Evolutionary conservation across 2,329 filamentous ascomycete species (phyloP), one percentile per base, ranked within the genome.

Genomic region (Cercospora sesami): DNA sequence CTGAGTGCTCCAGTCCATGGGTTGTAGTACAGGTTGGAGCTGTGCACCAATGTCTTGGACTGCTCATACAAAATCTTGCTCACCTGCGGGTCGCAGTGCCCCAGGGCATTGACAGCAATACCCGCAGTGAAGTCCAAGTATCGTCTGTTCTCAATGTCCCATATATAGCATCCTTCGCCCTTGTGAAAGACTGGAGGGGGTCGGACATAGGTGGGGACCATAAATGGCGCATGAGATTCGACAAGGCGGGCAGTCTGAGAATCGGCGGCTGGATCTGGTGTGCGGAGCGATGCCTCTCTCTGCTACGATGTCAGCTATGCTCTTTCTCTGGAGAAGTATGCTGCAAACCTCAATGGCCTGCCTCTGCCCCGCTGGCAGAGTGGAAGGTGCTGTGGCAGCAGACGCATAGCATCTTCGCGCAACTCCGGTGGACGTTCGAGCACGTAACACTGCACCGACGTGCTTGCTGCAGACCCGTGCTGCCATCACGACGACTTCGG

Each of bases 21-120:
- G 81, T 98, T 99, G 82, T 97, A 91, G 86, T 98, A 99, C 21
- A 99, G 87, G 80, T 99, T 99, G 10, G 93, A 97, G 58, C 92
- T 91, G 80, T 99, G 95, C 66, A 97, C 86, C 60, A 99, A 87
- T 7, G 89, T 93, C 76, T 90, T 80, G 10, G 82, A 79, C 77
- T 84, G 73, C 73, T 96, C 87, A 10, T 89, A 86, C 70, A 98
- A 83, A 61, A 97, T 84, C 76, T 87, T 85, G 59, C 88, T 84
- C 73, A 97, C 87, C 75, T 91, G 91, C 4, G 90, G 85, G 75
- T 99, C 93, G 77, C 91, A 93, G 78, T 99, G 95, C 9, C 95
- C 95, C 36, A 99, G 85, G 23, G 91, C 89, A 81, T 94, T 97
- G 78, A 99, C 95, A 16, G 95, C 95, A 78, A 99, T 99, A 59